Evolutionary conservation across 768 basidiomycete species (phyloP).

Genomic region (Mycena capillaripes): DNA sequence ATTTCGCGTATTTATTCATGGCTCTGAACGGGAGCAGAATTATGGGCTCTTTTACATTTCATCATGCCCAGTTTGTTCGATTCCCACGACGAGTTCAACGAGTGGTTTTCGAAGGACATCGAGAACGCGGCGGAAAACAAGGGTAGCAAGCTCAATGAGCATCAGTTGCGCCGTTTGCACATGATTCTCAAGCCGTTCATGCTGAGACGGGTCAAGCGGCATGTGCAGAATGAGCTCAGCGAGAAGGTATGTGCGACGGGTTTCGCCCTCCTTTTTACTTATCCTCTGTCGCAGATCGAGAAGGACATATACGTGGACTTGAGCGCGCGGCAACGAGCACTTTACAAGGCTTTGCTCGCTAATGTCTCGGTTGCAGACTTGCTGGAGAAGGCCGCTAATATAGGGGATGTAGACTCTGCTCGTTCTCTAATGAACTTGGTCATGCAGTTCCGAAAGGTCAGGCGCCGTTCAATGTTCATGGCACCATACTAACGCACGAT

Average conservation of each 20-base stretch:
- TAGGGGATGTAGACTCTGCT: constrained; percentile 92
- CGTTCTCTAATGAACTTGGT: constrained; percentile 98
- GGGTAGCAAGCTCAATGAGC: constrained; percentile 92
- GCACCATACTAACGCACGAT: constrained; percentile 9
- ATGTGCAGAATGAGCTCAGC: constrained; percentile 99
- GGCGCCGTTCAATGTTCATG: neutral
- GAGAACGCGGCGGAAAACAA: constrained; percentile 95
- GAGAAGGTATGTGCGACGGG: constrained; percentile 78
- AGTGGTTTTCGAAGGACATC: constrained; percentile 99
- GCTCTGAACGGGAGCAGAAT: constrained; percentile 64
- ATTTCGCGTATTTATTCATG: constrained; percentile 27
- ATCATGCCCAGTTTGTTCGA: constrained; percentile 99
- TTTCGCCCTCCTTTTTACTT: constrained; percentile 16
- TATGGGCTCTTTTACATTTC: constrained; percentile 99
- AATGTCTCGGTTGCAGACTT: constrained; percentile 97
- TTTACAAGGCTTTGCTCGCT: constrained; percentile 91
- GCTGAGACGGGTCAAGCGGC: constrained; percentile 95
- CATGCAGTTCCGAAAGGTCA: constrained; percentile 99
- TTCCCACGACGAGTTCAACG: constrained; percentile 98
- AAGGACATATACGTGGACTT: constrained; percentile 95
- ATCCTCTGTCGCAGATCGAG: constrained; percentile 79
- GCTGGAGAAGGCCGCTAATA: constrained; percentile 91
- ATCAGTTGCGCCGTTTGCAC: constrained; percentile 94
- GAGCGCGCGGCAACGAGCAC: constrained; percentile 89
- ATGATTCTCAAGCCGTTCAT: constrained; percentile 99